Percentiles rank a stretch among this genome's conserved stretches.
Evolutionary conservation across 495 filamentous ascomycete genomes (phyloP).

Genomic region (Daldinia childiae): DNA sequence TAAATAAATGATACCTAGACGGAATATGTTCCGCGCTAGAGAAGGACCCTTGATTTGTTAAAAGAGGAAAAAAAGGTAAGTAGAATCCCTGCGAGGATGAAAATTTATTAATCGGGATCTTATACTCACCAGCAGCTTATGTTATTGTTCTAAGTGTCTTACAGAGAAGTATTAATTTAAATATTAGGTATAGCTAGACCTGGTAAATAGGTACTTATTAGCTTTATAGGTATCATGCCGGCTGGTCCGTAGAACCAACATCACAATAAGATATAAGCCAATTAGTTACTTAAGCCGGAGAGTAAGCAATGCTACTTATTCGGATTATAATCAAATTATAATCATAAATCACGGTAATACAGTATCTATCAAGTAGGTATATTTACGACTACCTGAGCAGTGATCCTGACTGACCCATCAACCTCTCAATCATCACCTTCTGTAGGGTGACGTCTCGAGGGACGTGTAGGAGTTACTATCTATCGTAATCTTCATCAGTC

Average conservation of each 20-base stretch:
- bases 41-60: slow-evolving; percentile 15
- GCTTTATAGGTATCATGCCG: no score
- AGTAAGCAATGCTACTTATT: no score
- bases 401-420: slow-evolving; percentile 39
- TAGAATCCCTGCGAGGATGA: no score
- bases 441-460: slow-evolving; percentile 23
- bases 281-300: not conserved
- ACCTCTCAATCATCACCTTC: slow-evolving; percentile 26
- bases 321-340: no score
- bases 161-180: not conserved
- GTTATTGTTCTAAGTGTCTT: not conserved
- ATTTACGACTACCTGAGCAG: not conserved
- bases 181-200: not conserved
- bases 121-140: no score
- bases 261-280: no score
- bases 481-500: slow-evolving; percentile 44
- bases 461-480: slow-evolving; percentile 40
- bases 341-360: not conserved
- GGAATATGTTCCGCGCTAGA: slow-evolving; percentile 33
- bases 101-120: not conserved
- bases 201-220: no score
- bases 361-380: slow-evolving; percentile 12
- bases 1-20: not conserved
- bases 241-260: no score
- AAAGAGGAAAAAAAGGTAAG: not conserved